phyloP scores from a whole-genome alignment of 805 yeast species.

The Saccharomycopsis schoenii region DNA sequence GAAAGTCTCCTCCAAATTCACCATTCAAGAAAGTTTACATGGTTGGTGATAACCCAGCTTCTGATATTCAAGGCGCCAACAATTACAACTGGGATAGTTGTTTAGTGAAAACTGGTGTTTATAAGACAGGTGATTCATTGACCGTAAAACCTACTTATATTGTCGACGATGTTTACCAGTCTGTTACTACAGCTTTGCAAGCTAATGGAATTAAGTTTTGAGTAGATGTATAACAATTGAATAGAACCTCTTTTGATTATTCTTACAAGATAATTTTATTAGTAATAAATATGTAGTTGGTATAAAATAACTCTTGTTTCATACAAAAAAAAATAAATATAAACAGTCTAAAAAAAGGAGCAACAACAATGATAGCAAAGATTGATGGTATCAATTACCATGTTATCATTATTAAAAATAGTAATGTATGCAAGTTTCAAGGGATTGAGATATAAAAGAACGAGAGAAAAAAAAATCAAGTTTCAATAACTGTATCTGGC shows the following conservation, averaged over 20 bases:
- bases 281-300: neutral
- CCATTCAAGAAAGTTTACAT: constrained; percentile 66
- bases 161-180: constrained; percentile 41
- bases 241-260: neutral
- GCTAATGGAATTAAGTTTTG: neutral
- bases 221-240: neutral
- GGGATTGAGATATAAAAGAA: neutral
- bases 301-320: constrained; percentile 17
- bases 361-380: neutral
- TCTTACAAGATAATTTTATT: neutral
- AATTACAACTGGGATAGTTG: constrained; percentile 82
- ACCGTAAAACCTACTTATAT: constrained; percentile 39
- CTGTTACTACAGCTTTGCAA: constrained; percentile 30
- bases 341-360: constrained; percentile 37
- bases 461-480: neutral
- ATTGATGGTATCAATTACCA: neutral
- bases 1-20: constrained; percentile 29
- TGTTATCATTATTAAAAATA: neutral
- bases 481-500: constrained; percentile 17
- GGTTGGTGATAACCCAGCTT: constrained; percentile 96
- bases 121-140: constrained; percentile 45
- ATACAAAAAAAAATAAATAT: constrained; percentile 48
- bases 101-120: constrained; percentile 84
- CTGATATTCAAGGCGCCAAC: constrained; percentile 87
- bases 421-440: neutral